Evolutionary conservation across 2,329 filamentous ascomycete genomes (phyloP).

Genomic region (Ophiocordyceps camponoti-leonardi): DNA sequence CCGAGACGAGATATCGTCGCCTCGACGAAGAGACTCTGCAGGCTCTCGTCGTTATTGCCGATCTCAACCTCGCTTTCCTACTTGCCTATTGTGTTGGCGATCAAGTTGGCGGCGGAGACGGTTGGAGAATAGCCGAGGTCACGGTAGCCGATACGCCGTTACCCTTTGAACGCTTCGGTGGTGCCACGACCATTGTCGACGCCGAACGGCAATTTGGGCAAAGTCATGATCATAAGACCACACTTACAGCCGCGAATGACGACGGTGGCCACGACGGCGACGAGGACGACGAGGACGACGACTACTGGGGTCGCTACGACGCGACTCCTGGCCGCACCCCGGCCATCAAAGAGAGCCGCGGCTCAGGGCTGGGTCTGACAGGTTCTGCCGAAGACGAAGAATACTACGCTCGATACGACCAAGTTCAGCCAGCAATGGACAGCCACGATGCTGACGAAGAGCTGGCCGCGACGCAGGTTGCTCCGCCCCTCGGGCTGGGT

Average conservation of each 20-base stretch:
- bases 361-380: slow-evolving; percentile 22
- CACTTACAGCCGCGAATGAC: slow-evolving; percentile 3
- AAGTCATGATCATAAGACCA: background rate
- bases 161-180: slow-evolving; percentile 37
- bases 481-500: slow-evolving; percentile 15
- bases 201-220: slow-evolving; percentile 40
- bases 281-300: slow-evolving; percentile 52
- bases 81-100: slow-evolving; percentile 56
- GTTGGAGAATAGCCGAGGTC: slow-evolving; percentile 60
- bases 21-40: slow-evolving; percentile 63
- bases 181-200: slow-evolving; percentile 32
- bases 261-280: slow-evolving; percentile 4
- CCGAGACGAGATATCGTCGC: slow-evolving; percentile 45
- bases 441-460: slow-evolving; percentile 66
- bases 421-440: slow-evolving; percentile 67
- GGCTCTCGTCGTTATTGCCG: slow-evolving; percentile 41
- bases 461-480: slow-evolving; percentile 12
- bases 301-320: slow-evolving; percentile 69
- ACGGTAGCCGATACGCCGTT: slow-evolving; percentile 37
- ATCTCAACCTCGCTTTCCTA: slow-evolving; percentile 44
- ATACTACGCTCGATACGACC: slow-evolving; percentile 62
- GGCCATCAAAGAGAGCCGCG: slow-evolving; percentile 43
- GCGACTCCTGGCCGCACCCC: slow-evolving; percentile 50
- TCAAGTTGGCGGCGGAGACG: slow-evolving; percentile 39
- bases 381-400: slow-evolving; percentile 42